phyloP scores from a whole-genome alignment of 768 basidiomycete species.

The Suillus occidentalis region DNA sequence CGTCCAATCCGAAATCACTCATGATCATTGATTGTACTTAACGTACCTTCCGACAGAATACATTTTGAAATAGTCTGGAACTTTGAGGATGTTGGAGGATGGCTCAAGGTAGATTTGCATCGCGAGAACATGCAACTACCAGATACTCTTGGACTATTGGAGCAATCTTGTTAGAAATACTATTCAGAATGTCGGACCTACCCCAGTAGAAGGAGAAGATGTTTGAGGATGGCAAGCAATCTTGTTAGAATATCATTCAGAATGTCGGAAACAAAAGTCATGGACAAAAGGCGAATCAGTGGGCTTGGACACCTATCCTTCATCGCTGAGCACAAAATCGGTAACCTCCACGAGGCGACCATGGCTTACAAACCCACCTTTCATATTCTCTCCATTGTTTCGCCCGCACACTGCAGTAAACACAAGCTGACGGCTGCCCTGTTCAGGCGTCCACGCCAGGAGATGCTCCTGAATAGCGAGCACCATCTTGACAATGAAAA shows the following conservation, averaged over 20 bases:
- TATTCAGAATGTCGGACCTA: not conserved
- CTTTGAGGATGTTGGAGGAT: not conserved
- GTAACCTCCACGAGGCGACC: conserved; percentile 22
- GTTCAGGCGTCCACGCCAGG: no score
- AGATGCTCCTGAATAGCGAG: no score
- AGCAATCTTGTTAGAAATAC: conserved; percentile 13
- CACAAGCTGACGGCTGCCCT: no score
- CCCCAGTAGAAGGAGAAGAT: no score
- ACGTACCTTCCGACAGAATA: not conserved
- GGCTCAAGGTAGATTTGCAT: no score
- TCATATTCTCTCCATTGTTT: no score
- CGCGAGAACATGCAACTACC: no score
- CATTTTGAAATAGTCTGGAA: not conserved
- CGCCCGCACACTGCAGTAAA: no score
- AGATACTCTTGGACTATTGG: conserved; percentile 4
- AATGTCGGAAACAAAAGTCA: conserved; percentile 6
- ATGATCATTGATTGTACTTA: not conserved
- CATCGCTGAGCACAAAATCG: conserved; percentile 32
- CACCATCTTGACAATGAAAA: no score
- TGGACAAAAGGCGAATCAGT: not conserved
- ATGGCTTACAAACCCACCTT: no score
- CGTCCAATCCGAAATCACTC: not conserved
- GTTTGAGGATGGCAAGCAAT: no score
- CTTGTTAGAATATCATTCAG: conserved; percentile 5
- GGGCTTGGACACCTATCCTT: conserved; percentile 28